These are phyloP conservation scores for Oldenlandia corymbosa DNA, from an alignment of 257 asterid genomes.

Conservation along the genomic window DNA sequence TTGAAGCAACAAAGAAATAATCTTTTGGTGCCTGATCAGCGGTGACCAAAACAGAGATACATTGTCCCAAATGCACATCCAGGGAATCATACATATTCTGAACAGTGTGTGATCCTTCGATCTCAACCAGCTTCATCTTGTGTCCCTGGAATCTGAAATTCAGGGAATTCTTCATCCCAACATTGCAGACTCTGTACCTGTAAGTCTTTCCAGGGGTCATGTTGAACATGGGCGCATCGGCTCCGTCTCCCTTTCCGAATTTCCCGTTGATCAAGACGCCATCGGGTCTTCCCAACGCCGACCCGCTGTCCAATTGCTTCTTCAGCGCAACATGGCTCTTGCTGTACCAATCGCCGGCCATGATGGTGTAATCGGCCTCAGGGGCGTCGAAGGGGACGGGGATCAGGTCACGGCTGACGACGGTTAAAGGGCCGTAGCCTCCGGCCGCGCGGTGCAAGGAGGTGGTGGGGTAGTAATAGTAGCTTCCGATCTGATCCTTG, in stretches of 20 bases:
- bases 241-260: constrained; percentile 24
- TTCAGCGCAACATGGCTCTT: constrained; percentile 35
- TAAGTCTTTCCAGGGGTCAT: constrained; percentile 46
- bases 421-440: constrained; percentile 39
- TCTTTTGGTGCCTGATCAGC: constrained; percentile 49
- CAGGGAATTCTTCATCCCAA: constrained; percentile 48
- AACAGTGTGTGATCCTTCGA: constrained; percentile 56
- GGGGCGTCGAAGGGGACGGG: constrained; percentile 56
- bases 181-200: constrained; percentile 50
- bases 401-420: constrained; percentile 49
- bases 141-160: constrained; percentile 55
- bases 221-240: constrained; percentile 36
- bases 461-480: constrained; percentile 51
- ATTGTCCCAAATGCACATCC: constrained; percentile 58
- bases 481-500: constrained; percentile 67
- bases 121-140: constrained; percentile 48
- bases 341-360: constrained; percentile 65
- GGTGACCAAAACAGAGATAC: constrained; percentile 44
- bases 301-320: constrained; percentile 35
- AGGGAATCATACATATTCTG: constrained; percentile 49
- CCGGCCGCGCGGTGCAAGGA: constrained; percentile 56
- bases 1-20: constrained; percentile 53
- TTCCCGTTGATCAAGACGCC: constrained; percentile 55
- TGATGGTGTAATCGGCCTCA: constrained; percentile 32
- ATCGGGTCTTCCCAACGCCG: constrained; percentile 33